Evolutionary conservation across 73 alveolate species (phyloP), one percentile per base, ranked within the genome.

Genomic region (Symbiodinium pilosum): DNA sequence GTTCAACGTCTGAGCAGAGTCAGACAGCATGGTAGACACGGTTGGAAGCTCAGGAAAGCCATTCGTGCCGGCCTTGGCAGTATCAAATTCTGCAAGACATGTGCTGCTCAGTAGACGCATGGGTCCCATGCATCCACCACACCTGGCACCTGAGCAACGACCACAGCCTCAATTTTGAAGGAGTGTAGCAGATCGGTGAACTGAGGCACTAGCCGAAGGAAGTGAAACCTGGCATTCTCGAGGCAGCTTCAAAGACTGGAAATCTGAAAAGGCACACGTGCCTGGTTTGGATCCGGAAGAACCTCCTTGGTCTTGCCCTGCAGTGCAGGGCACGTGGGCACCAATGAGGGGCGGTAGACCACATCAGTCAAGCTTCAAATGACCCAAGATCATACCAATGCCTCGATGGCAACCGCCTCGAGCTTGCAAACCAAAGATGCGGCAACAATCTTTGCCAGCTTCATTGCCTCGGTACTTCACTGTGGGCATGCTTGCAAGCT

Each of bases 21-120:
- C 69, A 21, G 71, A 83, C 95, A 54, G 32, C 94, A 87, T 87
- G 26, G 86, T 51, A 3, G 94, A 69, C 39, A 91, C 96, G 36
- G 88, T 71, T 21, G 96, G 96, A 21, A 91, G 87, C 84, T 91
- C 96, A 11, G 96, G 96, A 30, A 91, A 91, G 36, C 96, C 96
- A 40, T 43, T 69, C 77, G 41, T 91, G 38, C 96, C 96, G 0
- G 95, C 95, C 81, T 64, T 38, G 34, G 39, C 81, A 64, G 18
- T n/a, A 3, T 8, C 32, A 64, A 3, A 8, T 3, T 56, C 6
- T 5, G 39, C 9, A 9, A 64, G 8, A 26, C 34, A 18, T 18
- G 9, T 38, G 39, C 34, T 3, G 20, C 18, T 4, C 81, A 28
- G 39, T 64, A n/a, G 20, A 28, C 41, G 30, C 1, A 14, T 64